A percentile compares a stretch with the other conserved stretches of the same genome.
These are phyloP conservation scores for Novymonas esmeraldas DNA, from an alignment of 208 protist species.

Conservation along the genomic window DNA sequence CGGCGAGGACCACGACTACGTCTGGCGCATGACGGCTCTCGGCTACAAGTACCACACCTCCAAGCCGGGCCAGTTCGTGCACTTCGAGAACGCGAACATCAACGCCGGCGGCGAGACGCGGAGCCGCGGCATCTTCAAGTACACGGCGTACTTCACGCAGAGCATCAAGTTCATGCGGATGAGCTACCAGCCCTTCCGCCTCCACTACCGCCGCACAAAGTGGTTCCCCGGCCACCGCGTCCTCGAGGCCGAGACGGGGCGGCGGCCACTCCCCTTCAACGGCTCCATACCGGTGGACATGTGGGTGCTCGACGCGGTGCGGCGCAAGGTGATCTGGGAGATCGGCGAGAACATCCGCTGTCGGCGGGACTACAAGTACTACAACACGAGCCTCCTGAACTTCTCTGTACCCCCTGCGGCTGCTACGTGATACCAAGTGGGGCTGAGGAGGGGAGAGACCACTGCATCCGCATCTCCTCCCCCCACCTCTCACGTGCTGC, in stretches of 20 bases:
- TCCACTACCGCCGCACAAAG: conserved; percentile 22
- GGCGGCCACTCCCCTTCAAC: conserved; percentile 21
- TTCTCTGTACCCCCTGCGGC: no score
- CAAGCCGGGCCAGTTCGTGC: conserved; percentile 9
- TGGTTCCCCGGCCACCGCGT: conserved; percentile 9
- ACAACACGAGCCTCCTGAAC: conserved; percentile 13
- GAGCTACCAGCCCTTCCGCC: conserved; percentile 28
- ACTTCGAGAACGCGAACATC: conserved; percentile 34
- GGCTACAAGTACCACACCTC: conserved; percentile 35
- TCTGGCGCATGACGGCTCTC: conserved; percentile 22
- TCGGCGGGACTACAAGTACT: conserved; percentile 1
- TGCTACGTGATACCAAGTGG: no score
- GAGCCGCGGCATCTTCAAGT: conserved; percentile 17
- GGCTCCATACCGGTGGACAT: conserved; percentile 30
- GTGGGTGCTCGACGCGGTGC: conserved; percentile 27
- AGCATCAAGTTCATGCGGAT: conserved; percentile 21
- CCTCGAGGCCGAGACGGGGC: neutral
- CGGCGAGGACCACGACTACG: conserved; percentile 55
- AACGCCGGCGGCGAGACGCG: neutral
- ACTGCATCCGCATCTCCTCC: no score
- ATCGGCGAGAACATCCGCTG: conserved; percentile 15
- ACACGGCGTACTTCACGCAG: conserved; percentile 6
- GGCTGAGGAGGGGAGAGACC: no score
- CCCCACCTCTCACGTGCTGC: no score
- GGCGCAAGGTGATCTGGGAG: conserved; percentile 13